Evolutionary conservation across 176 grass and related monocot genomes (phyloP), one percentile per base, ranked within the genome.

Genomic region (Poa annua): DNA sequence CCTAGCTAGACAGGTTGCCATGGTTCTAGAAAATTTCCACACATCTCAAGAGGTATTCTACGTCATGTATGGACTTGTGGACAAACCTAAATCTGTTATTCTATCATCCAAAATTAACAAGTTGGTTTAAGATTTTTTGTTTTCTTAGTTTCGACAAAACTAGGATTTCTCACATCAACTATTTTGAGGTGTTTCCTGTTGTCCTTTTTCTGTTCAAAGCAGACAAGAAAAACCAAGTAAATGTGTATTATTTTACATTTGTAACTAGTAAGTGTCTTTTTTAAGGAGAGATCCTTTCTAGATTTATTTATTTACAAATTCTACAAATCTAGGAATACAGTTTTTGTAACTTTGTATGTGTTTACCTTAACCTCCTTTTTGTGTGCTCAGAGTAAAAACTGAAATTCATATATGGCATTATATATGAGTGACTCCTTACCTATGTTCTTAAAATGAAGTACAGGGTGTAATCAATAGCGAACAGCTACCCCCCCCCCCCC

Each of bases 1-100:
- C 64, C 75, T 99, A 34, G 93, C 97, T 67, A 96, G 90, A 75
- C 93, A 94, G 42, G 84, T 94, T 53, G 85, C 83, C 56, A 75
- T 89, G 41, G 72, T 91, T 86, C 89, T 96, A 41, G 89, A 99
- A 87, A 92, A 90, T 90, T 82, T 70, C 66, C 62, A 45, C n/a
- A 66, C 69, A 86, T 90, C 83, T 79, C 81, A 80, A 90, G 88
- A 92, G 89, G 93, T 99, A 88, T 82, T 70, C 44, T 68, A 72
- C 41, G 17, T 2, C 22, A 72, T 71, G 11, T 73, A 62, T 61
- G 26, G 35, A 25, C 41, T 51, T 68, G 4, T 41, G 39, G n/a
- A 29, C 34, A 49, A 70, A 78, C 8, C 59, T 79, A 38, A 78
- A 71, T 65, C 17, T 68, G 12, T 57, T 56, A 20, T 84, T 45